Percentiles rank a stretch among this genome's conserved stretches.
Evolutionary conservation across 1,284 basidiomycete species (phyloP).

Genomic region (Pseudozyma pruni): DNA sequence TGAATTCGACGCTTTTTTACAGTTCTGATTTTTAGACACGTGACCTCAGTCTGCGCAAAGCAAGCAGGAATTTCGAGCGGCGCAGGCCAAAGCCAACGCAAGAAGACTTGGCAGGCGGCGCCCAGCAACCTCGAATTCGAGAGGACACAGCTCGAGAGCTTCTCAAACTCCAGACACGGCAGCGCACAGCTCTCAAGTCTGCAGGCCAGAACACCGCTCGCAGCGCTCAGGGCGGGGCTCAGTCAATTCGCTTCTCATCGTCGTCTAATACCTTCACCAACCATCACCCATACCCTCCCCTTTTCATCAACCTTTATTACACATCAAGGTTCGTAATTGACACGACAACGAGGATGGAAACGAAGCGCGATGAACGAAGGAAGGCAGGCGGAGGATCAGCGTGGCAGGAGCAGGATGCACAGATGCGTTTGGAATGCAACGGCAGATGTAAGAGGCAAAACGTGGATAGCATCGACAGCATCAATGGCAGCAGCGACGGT

Average conservation of each 20-base stretch:
- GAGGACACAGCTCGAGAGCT: background rate
- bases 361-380: slow-evolving; percentile 2
- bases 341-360: slow-evolving; percentile 1
- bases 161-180: background rate
- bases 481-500: background rate
- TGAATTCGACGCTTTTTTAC: too few relatives aligned
- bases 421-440: background rate
- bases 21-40: too few relatives aligned
- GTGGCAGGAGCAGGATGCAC: background rate
- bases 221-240: background rate
- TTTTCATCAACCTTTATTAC: slow-evolving; percentile 41
- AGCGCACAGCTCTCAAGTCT: too few relatives aligned
- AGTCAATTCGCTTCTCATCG: slow-evolving; percentile 5
- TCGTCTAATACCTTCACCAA: slow-evolving; percentile 24
- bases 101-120: too few relatives aligned
- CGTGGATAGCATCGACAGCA: slow-evolving; percentile 1
- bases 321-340: slow-evolving; percentile 39
- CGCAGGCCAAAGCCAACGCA: background rate
- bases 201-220: too few relatives aligned
- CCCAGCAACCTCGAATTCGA: too few relatives aligned
- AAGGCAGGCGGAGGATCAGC: background rate
- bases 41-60: background rate
- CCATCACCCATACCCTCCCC: slow-evolving; percentile 26
- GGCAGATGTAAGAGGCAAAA: too few relatives aligned
- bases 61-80: background rate